Evolutionary conservation across 192 early-diverging fungal species (phyloP), one percentile per base, ranked within the genome.

Genomic region (Paraglomus brasilianum): DNA sequence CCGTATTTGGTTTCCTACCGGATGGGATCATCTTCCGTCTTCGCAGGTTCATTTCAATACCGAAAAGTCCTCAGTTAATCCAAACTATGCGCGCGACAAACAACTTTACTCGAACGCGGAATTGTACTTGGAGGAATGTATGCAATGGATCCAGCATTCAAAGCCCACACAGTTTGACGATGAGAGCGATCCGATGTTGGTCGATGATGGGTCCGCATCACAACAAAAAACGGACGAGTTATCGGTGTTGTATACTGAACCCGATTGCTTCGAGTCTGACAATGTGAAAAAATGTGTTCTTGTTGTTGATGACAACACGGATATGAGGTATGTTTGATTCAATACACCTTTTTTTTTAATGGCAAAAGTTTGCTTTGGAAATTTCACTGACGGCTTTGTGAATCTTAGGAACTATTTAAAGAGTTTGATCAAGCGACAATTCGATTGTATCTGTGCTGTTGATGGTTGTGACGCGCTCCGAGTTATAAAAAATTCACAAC

Each of bases 1-100:
- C 52, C 71, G 52, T 30, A 71, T 87, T 2, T 67, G 61, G 56
- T 76, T 87, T 42, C 83, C 85, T 19, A 71, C 79, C 45, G 85
- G 85, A 9, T 67, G 71, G 17, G 22, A 47, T 1, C 85, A 87
- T 42, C 72, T 82, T 14, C 81, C 85, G 6, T 66, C 48, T 5
- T 19, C 71, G n/a, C 72, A 79, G 40, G 47, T 79, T 50, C 72
- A 79, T 39, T 17, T 79, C 17, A 73, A 72, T 9, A 71, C 69
- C 45, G 67, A 46, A 15, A 24, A 47, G 5, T 48, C 42, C 11
- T 22, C 42, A 4, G 17, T 42, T 1, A n/a, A n/a, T 52, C 30
- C 30, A 30, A 36, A 14, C 5, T 13, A 39, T 19, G 13, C 19
- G 24, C 40, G 4, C 9, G 38, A 36, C 0, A 24, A 42, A 24